phyloP scores from a whole-genome alignment of 768 basidiomycete genomes.

The Sarcomyxa edulis region DNA sequence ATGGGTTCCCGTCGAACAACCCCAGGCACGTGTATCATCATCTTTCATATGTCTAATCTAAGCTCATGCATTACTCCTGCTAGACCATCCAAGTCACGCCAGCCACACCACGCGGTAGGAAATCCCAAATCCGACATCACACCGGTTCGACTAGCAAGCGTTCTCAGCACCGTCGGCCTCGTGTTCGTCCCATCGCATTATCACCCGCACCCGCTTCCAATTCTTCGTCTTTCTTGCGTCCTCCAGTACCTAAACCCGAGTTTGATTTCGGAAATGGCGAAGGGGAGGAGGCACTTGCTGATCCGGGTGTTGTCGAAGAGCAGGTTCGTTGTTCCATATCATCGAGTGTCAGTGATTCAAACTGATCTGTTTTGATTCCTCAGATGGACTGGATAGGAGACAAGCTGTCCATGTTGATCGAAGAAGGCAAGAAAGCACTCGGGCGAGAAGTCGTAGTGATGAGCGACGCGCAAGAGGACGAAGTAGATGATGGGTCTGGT shows the following conservation, averaged over 20 bases:
- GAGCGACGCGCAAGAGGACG: constrained; percentile 70
- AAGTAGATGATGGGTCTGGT: constrained; percentile 70
- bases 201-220: constrained; percentile 11
- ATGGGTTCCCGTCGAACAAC: constrained; percentile 37
- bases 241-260: constrained; percentile 35
- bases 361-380: not conserved
- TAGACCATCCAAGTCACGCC: constrained; percentile 29
- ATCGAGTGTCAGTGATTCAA: constrained; percentile 1
- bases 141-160: constrained; percentile 26
- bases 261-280: constrained; percentile 33
- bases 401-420: constrained; percentile 63
- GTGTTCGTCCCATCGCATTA: constrained; percentile 13
- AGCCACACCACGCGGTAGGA: constrained; percentile 32
- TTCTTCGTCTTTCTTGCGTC: constrained; percentile 25
- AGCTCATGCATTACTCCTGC: constrained; percentile 11
- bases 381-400: constrained; percentile 85
- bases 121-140: constrained; percentile 25
- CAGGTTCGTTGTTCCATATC: constrained; percentile 27
- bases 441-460: constrained; percentile 74
- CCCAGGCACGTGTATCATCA: constrained; percentile 1
- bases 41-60: too few relatives aligned
- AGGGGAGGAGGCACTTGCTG: constrained; percentile 24
- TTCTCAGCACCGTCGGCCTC: constrained; percentile 29
- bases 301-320: constrained; percentile 33
- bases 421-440: constrained; percentile 74